Evolutionary conservation across 148 eudicot genomes (phyloP).

Genomic region (Cornus kousa): DNA sequence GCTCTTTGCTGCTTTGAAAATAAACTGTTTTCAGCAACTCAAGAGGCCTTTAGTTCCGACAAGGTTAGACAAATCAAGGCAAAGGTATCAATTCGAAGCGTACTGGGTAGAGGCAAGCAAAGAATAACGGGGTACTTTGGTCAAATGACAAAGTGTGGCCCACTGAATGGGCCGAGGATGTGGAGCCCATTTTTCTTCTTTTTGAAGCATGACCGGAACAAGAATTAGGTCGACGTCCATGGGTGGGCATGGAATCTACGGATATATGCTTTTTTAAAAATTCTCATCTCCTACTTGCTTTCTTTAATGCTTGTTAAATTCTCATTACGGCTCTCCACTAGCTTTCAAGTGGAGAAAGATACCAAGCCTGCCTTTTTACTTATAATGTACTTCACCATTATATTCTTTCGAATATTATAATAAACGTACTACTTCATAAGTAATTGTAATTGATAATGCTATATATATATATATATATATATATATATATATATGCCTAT

Average conservation of each 20-base stretch:
- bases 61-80: neutral
- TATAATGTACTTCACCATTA: too few species aligned
- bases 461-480: too few species aligned
- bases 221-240: conserved; percentile 11
- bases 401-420: too few species aligned
- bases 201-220: conserved; percentile 19
- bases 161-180: neutral
- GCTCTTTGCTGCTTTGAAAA: too few species aligned
- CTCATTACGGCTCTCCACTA: conserved; percentile 4
- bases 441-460: too few species aligned
- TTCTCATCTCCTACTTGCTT: neutral
- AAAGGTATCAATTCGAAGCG: conserved; percentile 1
- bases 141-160: conserved; percentile 5
- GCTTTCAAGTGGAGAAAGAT: neutral
- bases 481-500: too few species aligned
- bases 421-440: too few species aligned
- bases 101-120: conserved; percentile 25
- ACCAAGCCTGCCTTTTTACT: neutral
- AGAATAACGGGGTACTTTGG: conserved; percentile 23
- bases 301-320: neutral
- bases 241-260: neutral
- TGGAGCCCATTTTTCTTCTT: conserved; percentile 24
- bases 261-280: neutral
- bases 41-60: neutral
- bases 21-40: too few species aligned